Base-by-base conservation (phyloP, 129 eudicot genomes). In the Lactuca saligna region DNA sequence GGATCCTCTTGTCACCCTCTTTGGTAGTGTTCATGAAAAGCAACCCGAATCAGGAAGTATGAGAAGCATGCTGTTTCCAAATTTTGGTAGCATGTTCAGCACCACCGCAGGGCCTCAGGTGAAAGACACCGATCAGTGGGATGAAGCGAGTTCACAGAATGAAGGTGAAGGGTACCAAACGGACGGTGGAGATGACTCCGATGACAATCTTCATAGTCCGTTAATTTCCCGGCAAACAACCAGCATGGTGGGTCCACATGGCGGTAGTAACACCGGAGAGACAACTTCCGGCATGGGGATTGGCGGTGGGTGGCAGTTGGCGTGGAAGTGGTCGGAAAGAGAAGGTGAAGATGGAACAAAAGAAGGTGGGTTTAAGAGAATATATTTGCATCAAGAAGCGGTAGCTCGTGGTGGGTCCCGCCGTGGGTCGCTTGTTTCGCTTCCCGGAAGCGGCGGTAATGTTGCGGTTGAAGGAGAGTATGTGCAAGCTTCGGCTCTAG, bases 221-320 rank as follows among this genome's bases (percentile, higher is more conserved):
- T 74, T 87, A 67, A 70, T 87, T 16, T 84, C 95, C 12, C 78
- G 87, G 33, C 95, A 82, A 57, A 61, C 85, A 17, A 81, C 90
- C 3, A 80, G 81, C 80, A 8, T 76, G 77, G 96, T 39, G 77
- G 79, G 44, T 8, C 69, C 78, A 8, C 84, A 78, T 29, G 86
- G 91, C 5, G 82, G 84, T 74, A 68, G 92, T 54, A 83, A 59
- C 72, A 65, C 79, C 77, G 86, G 79, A 15, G 87, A 72, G 35
- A 80, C 69, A 4, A 57, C 57, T 34, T 51, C 77, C 31, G 71
- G 86, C 49, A 88, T 54, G 68, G 96, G 83, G 20, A 88, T 88
- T 20, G 96, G 96, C 54, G 96, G 96, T 6, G 95, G 95, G 34
- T 87, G 95, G 95, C 90, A 87, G 56, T 60, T 87, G 70, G 90